Evolutionary conservation across 2,329 filamentous ascomycete species (phyloP), one percentile per base, ranked within the genome.

Genomic region (Reticulascus tulasneorum): DNA sequence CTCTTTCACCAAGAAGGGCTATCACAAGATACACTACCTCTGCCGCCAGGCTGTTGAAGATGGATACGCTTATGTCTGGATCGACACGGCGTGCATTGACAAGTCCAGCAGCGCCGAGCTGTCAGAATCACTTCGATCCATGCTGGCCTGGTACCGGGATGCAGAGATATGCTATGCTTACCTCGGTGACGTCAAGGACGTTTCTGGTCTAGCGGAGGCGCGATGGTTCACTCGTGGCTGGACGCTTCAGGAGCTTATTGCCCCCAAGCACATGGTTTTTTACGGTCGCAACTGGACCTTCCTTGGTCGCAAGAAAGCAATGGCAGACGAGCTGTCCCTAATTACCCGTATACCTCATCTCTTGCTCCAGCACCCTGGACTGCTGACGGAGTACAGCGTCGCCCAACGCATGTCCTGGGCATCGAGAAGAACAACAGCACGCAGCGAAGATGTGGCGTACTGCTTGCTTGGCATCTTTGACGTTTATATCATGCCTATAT

Each of bases 231-330:
- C 40, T 37, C 37, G 47, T 15, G 50, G 46, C 25, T 59, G 42
- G 52, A 58, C 38, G 11, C 44, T 57, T 3, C 50, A 56, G n/a
- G 54, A 58, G 35, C 39, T 58, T 9, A 46, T 58, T 13, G 54
- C 54, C 0, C 55, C 54, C 1, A 42, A 45, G 7, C 33, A 32
- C 13, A 49, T 58, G 19, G 44, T 46, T 12, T 57, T 59, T 20
- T 56, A 54, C 25, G 51, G 55, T 11, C 22, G 33, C 2, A 23
- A 47, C 11, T 59, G 55, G 56, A 32, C 36, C 3, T 38, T 39
- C 7, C 49, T 58, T n/a, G 56, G 55, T 2, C 47, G 42, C 11
- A 53, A 52, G 30, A 43, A 50, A 0, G 45, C 42, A 11, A 44
- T 48, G 31, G 42, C 38, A 24, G 23, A 40, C 7, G 20, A 33